A percentile compares a stretch with the other conserved stretches of the same genome.
These are phyloP conservation scores for Cystoisospora suis DNA, from an alignment of 169 alveolate genomes.

Conservation along the genomic window DNA sequence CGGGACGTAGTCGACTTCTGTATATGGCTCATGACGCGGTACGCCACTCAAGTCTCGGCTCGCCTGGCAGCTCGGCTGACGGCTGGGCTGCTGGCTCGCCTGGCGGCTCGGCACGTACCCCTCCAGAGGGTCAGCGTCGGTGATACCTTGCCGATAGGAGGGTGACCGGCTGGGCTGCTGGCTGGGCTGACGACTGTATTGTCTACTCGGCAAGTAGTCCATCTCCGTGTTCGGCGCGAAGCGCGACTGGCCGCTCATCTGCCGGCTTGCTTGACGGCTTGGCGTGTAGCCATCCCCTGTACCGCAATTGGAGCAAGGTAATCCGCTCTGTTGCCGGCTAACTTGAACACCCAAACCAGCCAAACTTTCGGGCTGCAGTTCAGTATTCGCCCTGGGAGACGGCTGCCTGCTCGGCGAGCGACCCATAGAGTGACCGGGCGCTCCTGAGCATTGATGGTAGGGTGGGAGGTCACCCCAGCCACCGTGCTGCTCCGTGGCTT, in stretches of 20 bases:
- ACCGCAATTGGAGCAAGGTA: too few species aligned
- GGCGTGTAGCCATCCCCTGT: too few species aligned
- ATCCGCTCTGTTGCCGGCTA: background rate
- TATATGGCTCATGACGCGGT: background rate
- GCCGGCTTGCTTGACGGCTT: conserved; percentile 11
- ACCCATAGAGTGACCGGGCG: too few species aligned
- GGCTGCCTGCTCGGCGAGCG: too few species aligned
- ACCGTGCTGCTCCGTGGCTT: background rate
- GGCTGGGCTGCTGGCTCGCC: background rate
- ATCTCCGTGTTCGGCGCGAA: background rate
- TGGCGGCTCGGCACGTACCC: background rate
- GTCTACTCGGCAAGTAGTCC: background rate
- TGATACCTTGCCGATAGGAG: background rate
- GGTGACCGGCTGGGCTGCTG: conserved; percentile 14
- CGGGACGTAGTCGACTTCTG: background rate
- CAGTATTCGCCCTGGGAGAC: too few species aligned
- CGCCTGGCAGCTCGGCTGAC: conserved; percentile 18
- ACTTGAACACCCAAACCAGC: too few species aligned
- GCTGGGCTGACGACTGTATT: conserved; percentile 8
- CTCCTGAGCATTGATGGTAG: background rate
- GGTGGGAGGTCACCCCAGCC: background rate
- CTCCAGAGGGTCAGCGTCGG: background rate
- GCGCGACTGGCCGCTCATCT: background rate
- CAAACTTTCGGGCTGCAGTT: too few species aligned
- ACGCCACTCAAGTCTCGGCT: background rate